A percentile compares a stretch with the other conserved stretches of the same genome.
Evolutionary conservation across 495 filamentous ascomycete species (phyloP).

Genomic region (Trichocladium antarcticum): DNA sequence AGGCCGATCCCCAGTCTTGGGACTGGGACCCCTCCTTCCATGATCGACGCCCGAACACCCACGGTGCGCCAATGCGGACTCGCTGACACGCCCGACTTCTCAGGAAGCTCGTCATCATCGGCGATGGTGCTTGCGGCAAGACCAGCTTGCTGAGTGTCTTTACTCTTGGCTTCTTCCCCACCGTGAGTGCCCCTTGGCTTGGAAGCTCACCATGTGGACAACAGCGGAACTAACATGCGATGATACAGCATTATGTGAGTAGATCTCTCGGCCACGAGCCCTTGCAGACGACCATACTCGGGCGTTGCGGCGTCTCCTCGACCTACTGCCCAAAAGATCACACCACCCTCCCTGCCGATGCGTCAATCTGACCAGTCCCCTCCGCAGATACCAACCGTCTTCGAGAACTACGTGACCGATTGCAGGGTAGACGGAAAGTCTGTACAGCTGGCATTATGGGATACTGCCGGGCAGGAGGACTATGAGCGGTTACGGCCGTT

Average conservation of each 20-base stretch:
- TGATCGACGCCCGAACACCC: background rate
- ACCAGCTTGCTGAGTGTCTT: conserved; percentile 97
- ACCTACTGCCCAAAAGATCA: background rate
- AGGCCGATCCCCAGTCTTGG: background rate
- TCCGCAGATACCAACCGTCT: conserved; percentile 86
- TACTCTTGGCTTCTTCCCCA: conserved; percentile 95
- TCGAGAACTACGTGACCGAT: conserved; percentile 99
- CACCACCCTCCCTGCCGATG: background rate
- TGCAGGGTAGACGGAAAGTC: conserved; percentile 96
- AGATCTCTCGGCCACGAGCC: background rate
- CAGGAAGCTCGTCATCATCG: conserved; percentile 98
- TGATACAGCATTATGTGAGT: conserved; percentile 60
- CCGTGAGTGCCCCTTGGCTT: conserved; percentile 49
- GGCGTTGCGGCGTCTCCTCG: background rate
- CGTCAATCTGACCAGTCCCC: conserved; percentile 1
- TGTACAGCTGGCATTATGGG: conserved; percentile 96
- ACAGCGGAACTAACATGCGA: conserved; percentile 11
- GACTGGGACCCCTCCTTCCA: background rate
- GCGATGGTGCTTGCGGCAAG: conserved; percentile 97
- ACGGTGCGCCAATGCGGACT: background rate
- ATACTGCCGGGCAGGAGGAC: conserved; percentile 99
- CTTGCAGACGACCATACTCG: background rate
- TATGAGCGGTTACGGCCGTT: conserved; percentile 91
- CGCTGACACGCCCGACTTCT: conserved; percentile 3
- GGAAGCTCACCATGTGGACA: background rate